A percentile compares a stretch with the other conserved stretches of the same genome.
phyloP scores from a whole-genome alignment of 139 green algal species.

The Picochlorum sp. region DNA sequence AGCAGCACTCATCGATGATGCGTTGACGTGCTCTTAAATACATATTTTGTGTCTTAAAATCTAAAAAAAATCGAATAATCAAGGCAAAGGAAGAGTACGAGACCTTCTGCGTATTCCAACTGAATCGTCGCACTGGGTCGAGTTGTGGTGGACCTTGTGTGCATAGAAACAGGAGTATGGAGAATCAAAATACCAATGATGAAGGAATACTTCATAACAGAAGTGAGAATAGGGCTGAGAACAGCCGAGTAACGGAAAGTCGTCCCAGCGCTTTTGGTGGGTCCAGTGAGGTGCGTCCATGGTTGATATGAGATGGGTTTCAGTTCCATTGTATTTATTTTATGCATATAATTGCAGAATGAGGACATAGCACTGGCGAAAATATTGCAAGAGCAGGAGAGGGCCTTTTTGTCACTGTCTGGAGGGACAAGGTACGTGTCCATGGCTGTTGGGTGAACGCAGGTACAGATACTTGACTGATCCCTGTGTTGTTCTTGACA shows the following conservation, averaged over 20 bases:
- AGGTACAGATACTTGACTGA: no score
- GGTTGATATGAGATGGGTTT: not conserved
- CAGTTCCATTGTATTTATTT: not conserved
- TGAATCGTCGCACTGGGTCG: no score
- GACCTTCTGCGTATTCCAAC: no score
- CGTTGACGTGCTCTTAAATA: not conserved
- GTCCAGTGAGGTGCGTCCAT: no score
- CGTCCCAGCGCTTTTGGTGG: no score
- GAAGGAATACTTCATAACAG: slow-evolving; percentile 5
- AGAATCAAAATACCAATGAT: slow-evolving; percentile 2
- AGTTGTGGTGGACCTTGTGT: not conserved
- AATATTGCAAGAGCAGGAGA: slow-evolving; percentile 38
- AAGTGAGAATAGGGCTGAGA: slow-evolving; percentile 1
- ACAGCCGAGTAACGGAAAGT: not conserved
- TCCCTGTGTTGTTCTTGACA: not conserved
- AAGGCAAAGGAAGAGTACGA: no score
- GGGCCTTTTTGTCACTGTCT: slow-evolving; percentile 26
- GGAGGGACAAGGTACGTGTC: slow-evolving; percentile 16
- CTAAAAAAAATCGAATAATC: no score
- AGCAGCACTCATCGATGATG: slow-evolving; percentile 25
- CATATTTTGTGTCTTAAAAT: not conserved
- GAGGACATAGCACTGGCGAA: slow-evolving; percentile 32
- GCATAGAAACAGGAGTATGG: not conserved
- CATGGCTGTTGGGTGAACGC: no score
- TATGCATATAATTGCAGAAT: not conserved